Conservation (phyloP, 176 grass and related monocot species). For the Aegilops bicornis region DNA sequence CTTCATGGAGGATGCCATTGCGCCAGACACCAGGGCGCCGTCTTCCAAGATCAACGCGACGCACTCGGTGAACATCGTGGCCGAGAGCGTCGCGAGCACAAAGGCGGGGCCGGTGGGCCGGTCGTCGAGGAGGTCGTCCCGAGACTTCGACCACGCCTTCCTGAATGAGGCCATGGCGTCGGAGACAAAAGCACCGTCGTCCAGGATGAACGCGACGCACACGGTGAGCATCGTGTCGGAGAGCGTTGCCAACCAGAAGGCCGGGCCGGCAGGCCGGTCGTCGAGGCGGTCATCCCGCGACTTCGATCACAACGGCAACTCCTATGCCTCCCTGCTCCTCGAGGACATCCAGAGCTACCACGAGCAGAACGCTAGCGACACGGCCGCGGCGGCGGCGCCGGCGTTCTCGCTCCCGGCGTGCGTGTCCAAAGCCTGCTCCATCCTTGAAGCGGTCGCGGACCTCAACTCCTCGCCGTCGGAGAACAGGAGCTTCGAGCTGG, state of each 20-base stretch:
- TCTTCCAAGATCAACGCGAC: slow-evolving; percentile 42
- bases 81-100: slow-evolving; percentile 43
- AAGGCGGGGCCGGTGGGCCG: slow-evolving; percentile 40
- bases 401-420: slow-evolving; percentile 82
- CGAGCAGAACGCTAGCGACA: slow-evolving; percentile 48
- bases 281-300: slow-evolving; percentile 73
- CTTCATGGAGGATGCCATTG: slow-evolving; percentile 27
- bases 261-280: slow-evolving; percentile 46
- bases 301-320: slow-evolving; percentile 67
- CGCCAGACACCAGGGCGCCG: slow-evolving; percentile 21
- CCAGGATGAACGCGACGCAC: slow-evolving; percentile 51
- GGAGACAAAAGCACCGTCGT: slow-evolving; percentile 19
- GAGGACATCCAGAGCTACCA: slow-evolving; percentile 95
- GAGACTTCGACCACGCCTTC: slow-evolving; percentile 75
- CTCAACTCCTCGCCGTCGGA: slow-evolving; percentile 80
- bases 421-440: slow-evolving; percentile 95
- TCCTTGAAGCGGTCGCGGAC: slow-evolving; percentile 85
- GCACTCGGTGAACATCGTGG: slow-evolving; percentile 40
- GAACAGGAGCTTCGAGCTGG: slow-evolving; percentile 43
- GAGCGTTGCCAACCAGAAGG: slow-evolving; percentile 32
- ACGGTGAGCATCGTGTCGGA: slow-evolving; percentile 51
- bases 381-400: background rate
- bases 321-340: slow-evolving; percentile 70
- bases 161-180: slow-evolving; percentile 26
- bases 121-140: slow-evolving; percentile 65